A percentile compares a stretch with the other conserved stretches of the same genome.
These are phyloP conservation scores for Podospora didyma DNA, from an alignment of 495 filamentous ascomycete genomes.

Conservation along the genomic window DNA sequence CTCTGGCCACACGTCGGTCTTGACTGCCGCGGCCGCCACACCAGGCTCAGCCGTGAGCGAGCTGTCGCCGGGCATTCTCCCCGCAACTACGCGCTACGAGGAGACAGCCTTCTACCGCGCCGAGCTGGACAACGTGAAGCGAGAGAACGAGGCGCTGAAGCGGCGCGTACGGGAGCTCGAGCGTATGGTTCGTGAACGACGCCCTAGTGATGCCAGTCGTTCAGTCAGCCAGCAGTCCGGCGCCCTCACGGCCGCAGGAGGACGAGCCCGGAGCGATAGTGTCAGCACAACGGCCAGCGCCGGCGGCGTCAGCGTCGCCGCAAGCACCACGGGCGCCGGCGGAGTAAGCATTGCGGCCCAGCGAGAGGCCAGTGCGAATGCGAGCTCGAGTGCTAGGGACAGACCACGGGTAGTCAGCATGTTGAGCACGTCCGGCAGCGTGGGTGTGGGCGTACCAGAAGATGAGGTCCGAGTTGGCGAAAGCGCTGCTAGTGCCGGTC, in stretches of 20 bases:
- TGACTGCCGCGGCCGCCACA: slow-evolving; percentile 8
- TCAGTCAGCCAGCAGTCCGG: slow-evolving; percentile 9
- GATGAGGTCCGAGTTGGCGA: slow-evolving; percentile 52
- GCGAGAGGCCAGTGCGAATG: no score
- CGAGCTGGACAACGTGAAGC: slow-evolving; percentile 69
- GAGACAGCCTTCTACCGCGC: slow-evolving; percentile 63
- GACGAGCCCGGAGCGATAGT: slow-evolving; percentile 30
- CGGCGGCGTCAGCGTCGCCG: slow-evolving; percentile 34
- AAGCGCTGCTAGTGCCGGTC: slow-evolving; percentile 50
- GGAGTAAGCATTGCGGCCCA: slow-evolving; percentile 29
- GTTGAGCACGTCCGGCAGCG: slow-evolving; percentile 31
- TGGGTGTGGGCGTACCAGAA: slow-evolving; percentile 43
- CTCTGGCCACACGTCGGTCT: slow-evolving; percentile 8
- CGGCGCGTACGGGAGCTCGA: slow-evolving; percentile 73
- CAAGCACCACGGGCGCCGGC: slow-evolving; percentile 20
- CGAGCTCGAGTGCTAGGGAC: slow-evolving; percentile 17
- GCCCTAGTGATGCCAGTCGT: slow-evolving; percentile 40
- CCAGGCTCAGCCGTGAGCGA: slow-evolving; percentile 21
- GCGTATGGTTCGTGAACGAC: slow-evolving; percentile 40
- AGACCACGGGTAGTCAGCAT: slow-evolving; percentile 31
- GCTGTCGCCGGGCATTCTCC: slow-evolving; percentile 43
- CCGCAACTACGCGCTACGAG: slow-evolving; percentile 61
- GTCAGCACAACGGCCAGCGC: slow-evolving; percentile 40
- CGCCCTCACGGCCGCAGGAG: background rate
- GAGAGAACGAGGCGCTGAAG: slow-evolving; percentile 77